Evolutionary conservation across 345 rosid species (phyloP).

Genomic region (Erucastrum elatum): DNA sequence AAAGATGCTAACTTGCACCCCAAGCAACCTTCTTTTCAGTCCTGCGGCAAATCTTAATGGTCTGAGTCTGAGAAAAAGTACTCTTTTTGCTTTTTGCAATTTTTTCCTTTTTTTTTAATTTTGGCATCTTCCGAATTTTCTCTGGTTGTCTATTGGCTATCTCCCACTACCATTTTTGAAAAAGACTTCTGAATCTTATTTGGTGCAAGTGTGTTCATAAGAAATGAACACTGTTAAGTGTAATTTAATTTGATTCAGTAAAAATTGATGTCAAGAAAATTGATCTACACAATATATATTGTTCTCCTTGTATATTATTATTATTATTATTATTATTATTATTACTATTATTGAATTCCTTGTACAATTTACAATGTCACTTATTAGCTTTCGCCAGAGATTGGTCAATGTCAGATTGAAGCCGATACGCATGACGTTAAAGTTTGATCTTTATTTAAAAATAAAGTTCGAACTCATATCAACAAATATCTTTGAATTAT

Average conservation of each 20-base stretch:
- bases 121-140: background rate
- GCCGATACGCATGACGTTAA: constrained; percentile 12
- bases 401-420: background rate
- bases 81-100: background rate
- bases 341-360: background rate
- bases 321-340: too few species aligned
- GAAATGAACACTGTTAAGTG: background rate
- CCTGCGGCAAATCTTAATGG: background rate
- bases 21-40: constrained; percentile 4
- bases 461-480: background rate
- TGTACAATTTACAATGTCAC: constrained; percentile 4
- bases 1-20: background rate
- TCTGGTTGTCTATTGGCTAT: background rate
- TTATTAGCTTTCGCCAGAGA: background rate
- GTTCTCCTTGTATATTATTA: too few species aligned
- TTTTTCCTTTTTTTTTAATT: background rate
- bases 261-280: too few species aligned
- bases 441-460: background rate
- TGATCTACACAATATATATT: too few species aligned
- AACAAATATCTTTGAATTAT: constrained; percentile 1
- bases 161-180: background rate
- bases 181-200: background rate
- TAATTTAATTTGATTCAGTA: too few species aligned
- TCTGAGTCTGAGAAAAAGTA: constrained; percentile 7
- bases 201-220: background rate